phyloP scores from a whole-genome alignment of 495 filamentous ascomycete species.

The Penicillium atrosanguineum region DNA sequence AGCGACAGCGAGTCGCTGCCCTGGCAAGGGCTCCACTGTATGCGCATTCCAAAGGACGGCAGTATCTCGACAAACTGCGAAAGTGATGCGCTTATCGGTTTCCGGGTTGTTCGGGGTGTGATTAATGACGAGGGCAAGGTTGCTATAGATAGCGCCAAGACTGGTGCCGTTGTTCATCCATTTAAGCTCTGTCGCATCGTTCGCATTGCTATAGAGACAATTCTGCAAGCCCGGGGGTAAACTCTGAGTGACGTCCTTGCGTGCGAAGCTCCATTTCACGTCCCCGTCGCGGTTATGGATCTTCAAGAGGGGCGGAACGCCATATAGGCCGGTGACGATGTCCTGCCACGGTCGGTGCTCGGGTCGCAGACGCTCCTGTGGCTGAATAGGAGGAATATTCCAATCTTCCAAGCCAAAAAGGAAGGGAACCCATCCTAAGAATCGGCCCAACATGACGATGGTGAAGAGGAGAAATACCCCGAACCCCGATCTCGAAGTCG shows the following conservation, averaged over 20 bases:
- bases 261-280: conserved; percentile 27
- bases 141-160: conserved; percentile 26
- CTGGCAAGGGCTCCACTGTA: conserved; percentile 24
- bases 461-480: neutral
- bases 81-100: conserved; percentile 29
- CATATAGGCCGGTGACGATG: conserved; percentile 31
- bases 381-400: conserved; percentile 19
- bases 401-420: conserved; percentile 18
- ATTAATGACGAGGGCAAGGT: conserved; percentile 25
- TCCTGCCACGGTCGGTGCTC: conserved; percentile 22
- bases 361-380: conserved; percentile 20
- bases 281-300: conserved; percentile 24
- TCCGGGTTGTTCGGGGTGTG: conserved; percentile 25
- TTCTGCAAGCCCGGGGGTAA: conserved; percentile 14
- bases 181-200: conserved; percentile 33
- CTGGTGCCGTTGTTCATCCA: conserved; percentile 22
- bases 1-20: conserved; percentile 22
- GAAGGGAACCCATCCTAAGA: conserved; percentile 16
- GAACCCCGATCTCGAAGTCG: neutral
- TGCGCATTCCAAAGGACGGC: conserved; percentile 26
- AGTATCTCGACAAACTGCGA: conserved; percentile 23
- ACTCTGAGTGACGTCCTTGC: conserved; percentile 21
- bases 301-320: conserved; percentile 20
- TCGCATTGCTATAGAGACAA: conserved; percentile 21
- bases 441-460: conserved; percentile 15